Percentiles rank a stretch among this genome's conserved stretches.
Conservation (phyloP, 495 filamentous ascomycete species). For the Extremus antarcticus region DNA sequence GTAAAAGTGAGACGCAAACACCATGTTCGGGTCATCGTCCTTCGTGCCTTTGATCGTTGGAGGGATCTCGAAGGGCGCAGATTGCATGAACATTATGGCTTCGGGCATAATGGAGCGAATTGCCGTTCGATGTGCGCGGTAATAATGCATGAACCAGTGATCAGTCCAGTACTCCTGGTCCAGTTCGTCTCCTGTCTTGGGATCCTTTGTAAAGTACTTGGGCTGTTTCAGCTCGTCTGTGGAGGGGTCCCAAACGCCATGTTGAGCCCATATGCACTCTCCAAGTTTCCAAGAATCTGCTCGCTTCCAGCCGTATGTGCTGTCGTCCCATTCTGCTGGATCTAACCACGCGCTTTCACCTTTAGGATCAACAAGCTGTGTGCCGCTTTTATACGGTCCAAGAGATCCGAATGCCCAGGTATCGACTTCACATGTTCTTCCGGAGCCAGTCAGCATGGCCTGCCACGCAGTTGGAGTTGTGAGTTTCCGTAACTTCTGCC, state of each 20-base stretch:
- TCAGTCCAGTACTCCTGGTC: slow-evolving; percentile 81
- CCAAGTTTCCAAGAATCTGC: slow-evolving; percentile 84
- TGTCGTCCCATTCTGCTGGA: slow-evolving; percentile 67
- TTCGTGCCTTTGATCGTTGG: slow-evolving; percentile 75
- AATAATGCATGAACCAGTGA: slow-evolving; percentile 78
- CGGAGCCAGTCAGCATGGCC: slow-evolving; percentile 79
- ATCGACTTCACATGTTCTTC: slow-evolving; percentile 75
- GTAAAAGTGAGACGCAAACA: slow-evolving; percentile 91
- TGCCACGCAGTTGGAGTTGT: slow-evolving; percentile 94
- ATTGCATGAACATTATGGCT: slow-evolving; percentile 83
- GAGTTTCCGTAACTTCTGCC: slow-evolving; percentile 87
- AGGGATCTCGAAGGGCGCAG: slow-evolving; percentile 82
- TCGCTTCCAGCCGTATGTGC: slow-evolving; percentile 79
- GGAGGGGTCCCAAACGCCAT: slow-evolving; percentile 84
- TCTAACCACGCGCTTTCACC: slow-evolving; percentile 72
- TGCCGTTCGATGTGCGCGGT: slow-evolving; percentile 60
- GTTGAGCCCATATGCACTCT: slow-evolving; percentile 92
- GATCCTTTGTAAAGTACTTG: slow-evolving; percentile 77
- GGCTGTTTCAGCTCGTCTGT: slow-evolving; percentile 68
- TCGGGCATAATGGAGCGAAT: slow-evolving; percentile 66
- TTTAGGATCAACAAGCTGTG: slow-evolving; percentile 74
- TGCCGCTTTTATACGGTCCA: slow-evolving; percentile 81
- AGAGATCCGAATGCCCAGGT: slow-evolving; percentile 90
- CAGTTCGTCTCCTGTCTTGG: slow-evolving; percentile 55
- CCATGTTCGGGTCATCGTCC: slow-evolving; percentile 82